Percentiles rank a stretch among this genome's conserved stretches.
phyloP scores from a whole-genome alignment of 1,284 basidiomycete species.

The Anthracocystis walkeri region DNA sequence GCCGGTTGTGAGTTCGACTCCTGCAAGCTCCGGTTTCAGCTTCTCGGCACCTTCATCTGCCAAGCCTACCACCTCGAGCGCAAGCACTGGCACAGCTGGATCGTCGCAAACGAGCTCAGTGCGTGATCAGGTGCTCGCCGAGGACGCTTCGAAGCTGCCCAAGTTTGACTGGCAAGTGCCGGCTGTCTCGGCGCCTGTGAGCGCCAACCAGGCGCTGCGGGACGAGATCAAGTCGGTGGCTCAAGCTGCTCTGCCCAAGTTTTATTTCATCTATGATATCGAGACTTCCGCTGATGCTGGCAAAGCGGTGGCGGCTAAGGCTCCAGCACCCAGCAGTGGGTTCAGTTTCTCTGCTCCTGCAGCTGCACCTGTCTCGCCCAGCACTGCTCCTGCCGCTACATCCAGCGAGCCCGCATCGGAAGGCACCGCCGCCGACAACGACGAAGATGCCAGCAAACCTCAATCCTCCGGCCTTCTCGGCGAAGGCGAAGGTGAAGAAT shows the following conservation, averaged over 20 bases:
- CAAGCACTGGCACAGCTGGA: background rate
- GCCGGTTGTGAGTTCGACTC: constrained; percentile 10
- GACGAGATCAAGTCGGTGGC: constrained; percentile 43
- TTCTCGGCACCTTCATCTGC: constrained; percentile 18
- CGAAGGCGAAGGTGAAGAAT: constrained; percentile 64
- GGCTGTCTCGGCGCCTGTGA: background rate
- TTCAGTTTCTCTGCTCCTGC: constrained; percentile 28
- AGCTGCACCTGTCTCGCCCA: background rate
- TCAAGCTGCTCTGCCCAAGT: constrained; percentile 35
- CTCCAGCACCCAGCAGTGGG: constrained; percentile 6
- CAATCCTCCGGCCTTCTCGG: constrained; percentile 44
- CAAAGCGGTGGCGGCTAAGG: background rate
- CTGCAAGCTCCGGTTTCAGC: constrained; percentile 24
- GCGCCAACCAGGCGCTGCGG: constrained; percentile 24
- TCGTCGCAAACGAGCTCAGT: constrained; percentile 5
- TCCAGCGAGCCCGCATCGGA: background rate
- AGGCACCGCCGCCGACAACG: background rate
- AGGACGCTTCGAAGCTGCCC: constrained; percentile 32
- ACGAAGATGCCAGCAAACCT: constrained; percentile 22
- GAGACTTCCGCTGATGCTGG: constrained; percentile 12
- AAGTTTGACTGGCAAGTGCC: constrained; percentile 31
- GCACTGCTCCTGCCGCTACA: constrained; percentile 1
- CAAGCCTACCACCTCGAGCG: background rate
- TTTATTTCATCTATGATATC: constrained; percentile 42
- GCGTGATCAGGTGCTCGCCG: constrained; percentile 25